A percentile compares a stretch with the other conserved stretches of the same genome.
Conservation (phyloP, 164 flowering plant genomes). For the Tetrastigma voinierianum region DNA sequence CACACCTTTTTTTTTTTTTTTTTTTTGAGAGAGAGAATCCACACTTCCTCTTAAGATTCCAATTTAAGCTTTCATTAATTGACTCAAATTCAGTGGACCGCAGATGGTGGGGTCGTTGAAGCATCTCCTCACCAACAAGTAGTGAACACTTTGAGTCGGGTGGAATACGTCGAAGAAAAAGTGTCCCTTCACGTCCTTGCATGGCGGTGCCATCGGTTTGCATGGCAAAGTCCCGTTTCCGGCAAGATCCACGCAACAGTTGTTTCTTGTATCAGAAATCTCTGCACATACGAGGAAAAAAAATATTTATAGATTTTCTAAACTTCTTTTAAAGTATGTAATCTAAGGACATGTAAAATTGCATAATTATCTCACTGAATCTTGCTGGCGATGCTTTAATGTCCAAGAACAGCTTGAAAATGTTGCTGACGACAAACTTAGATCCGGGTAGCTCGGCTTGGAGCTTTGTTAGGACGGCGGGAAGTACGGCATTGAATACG, state of each 20-base stretch:
- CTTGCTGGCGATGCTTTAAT: not conserved
- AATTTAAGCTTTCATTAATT: not conserved
- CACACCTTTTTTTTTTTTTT: too few species aligned
- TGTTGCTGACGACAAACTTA: not conserved
- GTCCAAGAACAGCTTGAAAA: not conserved
- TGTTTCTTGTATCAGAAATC: not conserved
- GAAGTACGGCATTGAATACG: not conserved
- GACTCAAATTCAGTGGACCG: not conserved
- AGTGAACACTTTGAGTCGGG: not conserved
- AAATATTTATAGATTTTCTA: not conserved
- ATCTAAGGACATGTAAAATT: too few species aligned
- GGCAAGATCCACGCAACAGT: not conserved
- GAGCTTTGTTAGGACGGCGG: not conserved
- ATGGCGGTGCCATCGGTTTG: not conserved
- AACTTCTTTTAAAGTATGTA: too few species aligned
- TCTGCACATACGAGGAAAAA: not conserved
- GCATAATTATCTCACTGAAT: not conserved
- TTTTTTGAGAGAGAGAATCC: too few species aligned
- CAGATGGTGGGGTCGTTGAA: not conserved
- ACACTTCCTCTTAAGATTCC: not conserved
- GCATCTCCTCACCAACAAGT: not conserved
- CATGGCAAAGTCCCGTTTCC: not conserved
- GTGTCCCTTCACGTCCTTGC: not conserved
- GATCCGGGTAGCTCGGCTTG: not conserved
- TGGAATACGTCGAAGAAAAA: conserved; percentile 3